Base-by-base conservation (phyloP, 345 rosid species). In the Eucalyptus pumila region DNA sequence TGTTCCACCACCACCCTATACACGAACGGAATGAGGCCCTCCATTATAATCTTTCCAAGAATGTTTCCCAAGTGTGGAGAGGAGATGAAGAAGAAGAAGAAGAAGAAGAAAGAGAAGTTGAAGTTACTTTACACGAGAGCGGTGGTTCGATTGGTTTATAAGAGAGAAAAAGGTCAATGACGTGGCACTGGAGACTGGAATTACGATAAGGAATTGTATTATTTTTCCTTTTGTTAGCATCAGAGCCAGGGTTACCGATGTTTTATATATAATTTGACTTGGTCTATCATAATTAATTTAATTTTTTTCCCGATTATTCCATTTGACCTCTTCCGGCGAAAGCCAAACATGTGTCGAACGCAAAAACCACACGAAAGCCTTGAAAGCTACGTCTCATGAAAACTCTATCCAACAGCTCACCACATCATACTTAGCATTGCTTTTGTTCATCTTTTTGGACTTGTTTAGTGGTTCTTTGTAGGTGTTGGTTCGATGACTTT, bases 11-110 rank as follows among this genome's bases (percentile, higher is more conserved):
- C 80, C 15, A 88, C 81, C 32, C 76, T 86, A 85, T 89, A 86
- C 67, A 89, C 65, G 44, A 86, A 69, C 21, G 90, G 90, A 48
- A 89, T 89, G 88, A 89, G 90, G 21, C 90, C 90, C 86, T 89
- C 90, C 90, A 89, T 89, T 87, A 11, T 40, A 86, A 42, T 47
- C 26, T 37, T 50, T n/a, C 51, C 40, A 16, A 11, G 27, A 37
- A 37, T 21, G 47, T 11, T 37, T 76, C 83, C 47, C 83, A 21
- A 76, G 47, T 37, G 47, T 40, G 45, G 83, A 40, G 83, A 76
- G 83, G 9, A 76, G 83, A 76, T 72, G 48, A 49, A 24, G 60
- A 42, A 12, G 19, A 62, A 24, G 76, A 60, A 45, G 62, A 56
- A 86, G 80, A 17, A 32, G 80, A 26, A 17, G 42, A 47, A 81